Conservation (phyloP, 2,329 filamentous ascomycete genomes). For the Fusarium fracticaudum region DNA sequence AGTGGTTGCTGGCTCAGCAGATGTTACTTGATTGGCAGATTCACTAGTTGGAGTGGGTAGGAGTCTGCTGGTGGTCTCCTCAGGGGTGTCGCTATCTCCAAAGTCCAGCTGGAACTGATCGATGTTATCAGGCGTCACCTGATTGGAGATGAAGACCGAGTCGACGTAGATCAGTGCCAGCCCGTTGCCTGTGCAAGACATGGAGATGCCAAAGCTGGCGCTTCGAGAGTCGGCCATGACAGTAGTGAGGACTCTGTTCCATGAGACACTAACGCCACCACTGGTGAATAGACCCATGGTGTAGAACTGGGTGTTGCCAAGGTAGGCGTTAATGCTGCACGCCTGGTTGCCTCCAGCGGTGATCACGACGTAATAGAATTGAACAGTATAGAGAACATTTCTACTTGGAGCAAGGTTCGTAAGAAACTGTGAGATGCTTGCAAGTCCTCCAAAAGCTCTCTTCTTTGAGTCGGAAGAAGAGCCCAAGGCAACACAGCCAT, state of each 20-base stretch:
- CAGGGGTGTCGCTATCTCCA: not conserved
- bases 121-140: conserved; percentile 15
- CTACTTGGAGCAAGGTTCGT: not conserved
- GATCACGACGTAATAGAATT: conserved; percentile 15
- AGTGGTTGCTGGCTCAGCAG: not conserved
- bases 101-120: conserved; percentile 8
- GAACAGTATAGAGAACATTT: conserved; percentile 12
- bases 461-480: not conserved
- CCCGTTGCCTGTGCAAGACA: not conserved
- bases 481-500: not conserved
- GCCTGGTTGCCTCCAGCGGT: not conserved
- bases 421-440: conserved; percentile 5
- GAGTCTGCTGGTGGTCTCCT: not conserved
- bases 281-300: not conserved
- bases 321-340: not conserved
- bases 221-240: not conserved
- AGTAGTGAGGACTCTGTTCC: conserved; percentile 1
- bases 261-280: not conserved
- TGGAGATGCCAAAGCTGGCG: conserved; percentile 8
- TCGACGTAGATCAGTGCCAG: not conserved
- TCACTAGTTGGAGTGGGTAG: not conserved
- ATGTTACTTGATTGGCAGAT: not conserved
- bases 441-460: not conserved
- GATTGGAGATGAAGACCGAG: conserved; percentile 17
- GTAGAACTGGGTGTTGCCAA: not conserved